Percentiles rank a stretch among this genome's conserved stretches.
phyloP scores from a whole-genome alignment of 768 basidiomycete species.

The Dentipellis fragilis region DNA sequence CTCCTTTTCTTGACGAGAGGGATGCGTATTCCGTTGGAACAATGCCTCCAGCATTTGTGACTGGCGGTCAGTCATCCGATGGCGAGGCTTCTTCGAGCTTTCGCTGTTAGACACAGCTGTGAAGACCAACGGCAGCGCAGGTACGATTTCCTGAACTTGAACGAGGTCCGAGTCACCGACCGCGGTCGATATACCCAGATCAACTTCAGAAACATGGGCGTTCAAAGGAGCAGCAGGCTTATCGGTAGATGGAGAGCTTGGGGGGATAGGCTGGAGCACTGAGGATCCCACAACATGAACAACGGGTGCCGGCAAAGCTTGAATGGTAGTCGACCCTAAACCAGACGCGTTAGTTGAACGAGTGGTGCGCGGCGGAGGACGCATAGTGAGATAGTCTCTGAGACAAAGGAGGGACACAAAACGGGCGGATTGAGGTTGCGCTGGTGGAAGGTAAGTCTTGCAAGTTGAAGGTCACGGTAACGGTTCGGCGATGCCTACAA shows the following conservation, averaged over 20 bases:
- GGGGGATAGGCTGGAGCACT: no score
- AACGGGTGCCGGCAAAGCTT: no score
- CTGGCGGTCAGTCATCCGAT: constrained; percentile 30
- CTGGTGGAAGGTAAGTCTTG: no score
- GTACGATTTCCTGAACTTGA: no score
- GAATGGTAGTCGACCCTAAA: no score
- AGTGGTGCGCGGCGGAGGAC: constrained; percentile 17
- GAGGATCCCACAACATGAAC: no score
- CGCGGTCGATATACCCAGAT: neutral
- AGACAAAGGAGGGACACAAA: neutral
- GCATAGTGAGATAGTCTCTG: constrained; percentile 15
- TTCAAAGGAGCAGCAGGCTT: neutral
- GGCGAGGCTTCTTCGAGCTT: constrained; percentile 22
- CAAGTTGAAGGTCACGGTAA: neutral
- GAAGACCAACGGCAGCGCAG: no score
- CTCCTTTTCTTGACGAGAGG: constrained; percentile 32
- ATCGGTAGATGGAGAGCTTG: no score
- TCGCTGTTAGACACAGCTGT: no score
- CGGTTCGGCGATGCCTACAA: neutral
- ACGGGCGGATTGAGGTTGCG: neutral
- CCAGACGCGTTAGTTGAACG: constrained; percentile 17
- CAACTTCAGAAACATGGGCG: neutral
- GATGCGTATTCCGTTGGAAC: constrained; percentile 29
- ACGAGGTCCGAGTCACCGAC: no score
- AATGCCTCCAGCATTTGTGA: constrained; percentile 24